Base-by-base conservation (phyloP, 2,329 filamentous ascomycete species). In the Biscogniauxia sp. region DNA sequence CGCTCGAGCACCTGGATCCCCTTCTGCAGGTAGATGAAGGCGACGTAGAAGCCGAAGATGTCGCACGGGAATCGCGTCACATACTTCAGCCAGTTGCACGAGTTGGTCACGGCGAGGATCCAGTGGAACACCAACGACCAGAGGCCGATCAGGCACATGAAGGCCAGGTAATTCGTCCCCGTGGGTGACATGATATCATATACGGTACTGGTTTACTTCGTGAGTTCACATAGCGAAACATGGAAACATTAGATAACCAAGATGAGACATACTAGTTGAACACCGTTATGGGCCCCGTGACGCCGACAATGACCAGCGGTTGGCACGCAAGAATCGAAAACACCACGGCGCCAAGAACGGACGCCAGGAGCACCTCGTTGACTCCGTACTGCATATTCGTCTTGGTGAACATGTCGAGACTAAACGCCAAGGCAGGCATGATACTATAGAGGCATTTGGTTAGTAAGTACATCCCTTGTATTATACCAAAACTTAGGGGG, bases 1-100 rank as follows among this genome's bases (percentile, higher is more conserved):
- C 89, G 84, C 51, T 88, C 88, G 20, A 96, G 83, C 15, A 96
- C 91, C 75, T 96, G 91, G 63, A 96, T 89, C 17, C 92, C 92
- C 76, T 96, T 96, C 72, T 96, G 92, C 20, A 96, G 82, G 73
- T 96, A 96, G 75, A 96, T 94, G 72, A 91, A 93, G 59, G 92
- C 92, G 54, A 96, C 92, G 73, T 96, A 96, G 78, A 96, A 96
- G 55, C 92, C 93, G 67, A 97, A 96, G 70, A 94, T 95, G 74
- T 97, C 93, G 77, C 93, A 96, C 23, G 92, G 92, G 73, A 97
- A 97, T 15, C 92, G 85, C 0, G 93, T 97, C 20, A 97, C 92
- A 75, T 93, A 96, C 70, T 87, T 88, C n/a, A 97, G 81, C 70
- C 84, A 90, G 75, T 96, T 95, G 79, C 93, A 96, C 1, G 91